Percentiles rank a stretch among this genome's conserved stretches.
These are phyloP conservation scores for Syzygium jambos DNA, from an alignment of 345 rosid genomes.

Conservation along the genomic window DNA sequence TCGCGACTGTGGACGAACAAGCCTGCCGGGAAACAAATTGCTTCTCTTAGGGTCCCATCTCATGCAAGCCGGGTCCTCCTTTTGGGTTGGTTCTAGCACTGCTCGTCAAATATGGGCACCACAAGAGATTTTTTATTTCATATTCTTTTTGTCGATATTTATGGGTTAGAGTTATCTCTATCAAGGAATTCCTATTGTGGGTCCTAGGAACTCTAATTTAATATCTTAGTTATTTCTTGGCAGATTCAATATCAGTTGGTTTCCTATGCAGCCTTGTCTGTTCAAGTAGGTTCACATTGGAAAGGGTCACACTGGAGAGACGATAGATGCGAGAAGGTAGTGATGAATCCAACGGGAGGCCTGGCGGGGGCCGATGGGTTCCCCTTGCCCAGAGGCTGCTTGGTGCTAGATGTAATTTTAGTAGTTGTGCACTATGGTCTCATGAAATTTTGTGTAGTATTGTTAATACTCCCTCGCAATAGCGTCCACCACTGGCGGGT, in stretches of 20 bases:
- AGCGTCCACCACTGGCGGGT: not conserved
- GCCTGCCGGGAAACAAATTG: not conserved
- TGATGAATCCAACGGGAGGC: too few species aligned
- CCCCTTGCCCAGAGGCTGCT: not conserved
- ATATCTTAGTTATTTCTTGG: not conserved
- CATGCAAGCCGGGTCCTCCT: not conserved
- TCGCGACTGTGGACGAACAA: not conserved
- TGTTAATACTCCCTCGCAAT: not conserved
- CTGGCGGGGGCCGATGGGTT: not conserved
- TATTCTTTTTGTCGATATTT: not conserved
- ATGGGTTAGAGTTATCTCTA: not conserved
- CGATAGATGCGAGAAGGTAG: too few species aligned
- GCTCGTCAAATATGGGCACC: not conserved
- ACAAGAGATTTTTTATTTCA: not conserved
- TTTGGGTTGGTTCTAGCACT: not conserved
- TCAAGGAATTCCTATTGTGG: not conserved
- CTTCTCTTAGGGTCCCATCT: not conserved
- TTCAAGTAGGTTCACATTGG: not conserved
- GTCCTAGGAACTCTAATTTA: not conserved
- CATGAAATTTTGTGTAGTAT: not conserved
- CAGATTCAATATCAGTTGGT: not conserved
- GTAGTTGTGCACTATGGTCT: not conserved
- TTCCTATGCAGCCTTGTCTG: not conserved
- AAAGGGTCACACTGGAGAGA: too few species aligned
- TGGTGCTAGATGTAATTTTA: not conserved